These are phyloP conservation scores for Neospermospora avenae DNA, from an alignment of 2,329 filamentous ascomycete species.

Conservation along the genomic window DNA sequence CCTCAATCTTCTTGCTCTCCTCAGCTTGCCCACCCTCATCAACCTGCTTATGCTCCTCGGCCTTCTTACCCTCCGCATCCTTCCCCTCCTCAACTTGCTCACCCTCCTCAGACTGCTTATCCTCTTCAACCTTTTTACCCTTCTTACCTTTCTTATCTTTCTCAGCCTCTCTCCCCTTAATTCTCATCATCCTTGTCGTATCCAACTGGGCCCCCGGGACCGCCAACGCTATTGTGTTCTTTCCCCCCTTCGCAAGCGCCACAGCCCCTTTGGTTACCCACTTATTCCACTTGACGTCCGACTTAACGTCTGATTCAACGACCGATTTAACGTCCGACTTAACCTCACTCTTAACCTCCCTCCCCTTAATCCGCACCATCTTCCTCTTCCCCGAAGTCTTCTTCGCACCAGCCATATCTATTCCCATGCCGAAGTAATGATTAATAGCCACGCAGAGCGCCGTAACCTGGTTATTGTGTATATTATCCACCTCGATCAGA, in stretches of 20 bases:
- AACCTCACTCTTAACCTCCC: background rate
- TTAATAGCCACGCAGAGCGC: conserved; percentile 21
- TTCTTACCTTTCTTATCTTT: no score
- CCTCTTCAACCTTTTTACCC: no score
- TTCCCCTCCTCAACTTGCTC: background rate
- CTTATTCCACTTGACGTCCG: background rate
- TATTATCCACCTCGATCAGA: conserved; percentile 19
- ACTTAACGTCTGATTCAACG: background rate
- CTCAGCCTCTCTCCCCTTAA: no score
- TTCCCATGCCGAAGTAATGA: conserved; percentile 2
- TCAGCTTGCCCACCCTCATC: no score
- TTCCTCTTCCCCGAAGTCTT: background rate
- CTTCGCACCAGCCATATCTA: background rate
- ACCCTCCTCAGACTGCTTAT: no score
- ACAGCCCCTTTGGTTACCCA: background rate
- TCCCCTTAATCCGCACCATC: background rate
- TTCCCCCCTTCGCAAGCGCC: background rate
- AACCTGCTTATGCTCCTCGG: no score
- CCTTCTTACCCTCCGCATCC: no score
- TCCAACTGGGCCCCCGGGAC: no score
- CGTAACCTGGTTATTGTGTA: conserved; percentile 13
- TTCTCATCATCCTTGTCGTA: no score
- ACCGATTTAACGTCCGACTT: background rate
- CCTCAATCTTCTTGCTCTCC: no score
- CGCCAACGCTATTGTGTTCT: no score